phyloP scores from a whole-genome alignment of 345 rosid genomes.

The Linum lewisii region DNA sequence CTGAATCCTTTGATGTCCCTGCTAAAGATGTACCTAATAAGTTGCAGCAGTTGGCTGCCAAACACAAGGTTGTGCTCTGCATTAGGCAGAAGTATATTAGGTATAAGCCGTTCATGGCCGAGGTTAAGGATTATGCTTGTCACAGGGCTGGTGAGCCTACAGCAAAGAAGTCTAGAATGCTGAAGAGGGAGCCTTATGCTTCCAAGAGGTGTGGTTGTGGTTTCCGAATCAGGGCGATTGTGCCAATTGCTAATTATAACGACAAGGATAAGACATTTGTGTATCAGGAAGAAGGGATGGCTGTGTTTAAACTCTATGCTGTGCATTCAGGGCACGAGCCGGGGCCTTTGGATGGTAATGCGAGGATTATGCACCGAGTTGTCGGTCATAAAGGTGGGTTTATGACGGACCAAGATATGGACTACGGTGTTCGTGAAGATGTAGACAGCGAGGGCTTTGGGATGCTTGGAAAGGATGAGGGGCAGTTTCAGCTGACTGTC shows the following conservation, averaged over 20 bases:
- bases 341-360: slow-evolving; percentile 90
- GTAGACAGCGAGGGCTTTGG: slow-evolving; percentile 58
- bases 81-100: slow-evolving; percentile 96
- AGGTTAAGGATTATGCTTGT: slow-evolving; percentile 99
- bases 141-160: slow-evolving; percentile 97
- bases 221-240: slow-evolving; percentile 92
- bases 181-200: slow-evolving; percentile 97
- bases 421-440: slow-evolving; percentile 83
- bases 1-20: slow-evolving; percentile 90
- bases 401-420: slow-evolving; percentile 64
- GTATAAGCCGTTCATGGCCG: slow-evolving; percentile 98
- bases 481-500: slow-evolving; percentile 51
- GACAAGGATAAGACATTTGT: slow-evolving; percentile 94
- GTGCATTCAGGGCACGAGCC: slow-evolving; percentile 99
- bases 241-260: slow-evolving; percentile 84
- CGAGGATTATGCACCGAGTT: slow-evolving; percentile 94
- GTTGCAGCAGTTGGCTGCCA: slow-evolving; percentile 86
- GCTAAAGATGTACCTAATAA: slow-evolving; percentile 84
- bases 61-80: slow-evolving; percentile 94
- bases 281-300: slow-evolving; percentile 91
- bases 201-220: slow-evolving; percentile 96
- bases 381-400: slow-evolving; percentile 81
- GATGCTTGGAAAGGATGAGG: slow-evolving; percentile 58
- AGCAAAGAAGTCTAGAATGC: slow-evolving; percentile 69
- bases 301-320: slow-evolving; percentile 83